Conservation (phyloP, 169 alveolate genomes). For the Eimeria maxima region DNA sequence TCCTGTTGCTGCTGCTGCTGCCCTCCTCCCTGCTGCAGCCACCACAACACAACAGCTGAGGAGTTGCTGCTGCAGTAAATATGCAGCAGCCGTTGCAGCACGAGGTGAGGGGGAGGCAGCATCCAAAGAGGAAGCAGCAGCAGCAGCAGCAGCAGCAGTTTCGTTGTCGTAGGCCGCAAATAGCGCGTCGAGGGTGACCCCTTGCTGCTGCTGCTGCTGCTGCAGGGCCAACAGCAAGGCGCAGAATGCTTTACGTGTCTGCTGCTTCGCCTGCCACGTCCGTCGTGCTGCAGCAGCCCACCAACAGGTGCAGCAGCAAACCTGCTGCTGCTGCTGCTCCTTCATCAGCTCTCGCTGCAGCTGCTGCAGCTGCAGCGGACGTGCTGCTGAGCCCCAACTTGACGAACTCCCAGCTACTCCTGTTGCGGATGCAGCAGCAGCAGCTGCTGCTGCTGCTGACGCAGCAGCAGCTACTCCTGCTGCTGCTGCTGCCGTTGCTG, state of each 20-base stretch:
- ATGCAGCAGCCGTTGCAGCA: not conserved
- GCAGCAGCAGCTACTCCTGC: slow-evolving; percentile 45
- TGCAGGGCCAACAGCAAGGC: slow-evolving; percentile 66
- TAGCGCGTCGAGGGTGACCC: not conserved
- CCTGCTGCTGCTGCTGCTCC: slow-evolving; percentile 68
- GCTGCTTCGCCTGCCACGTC: not conserved
- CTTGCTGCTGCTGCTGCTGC: slow-evolving; percentile 54
- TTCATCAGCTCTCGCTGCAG: slow-evolving; percentile 27
- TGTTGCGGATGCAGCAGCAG: slow-evolving; percentile 35
- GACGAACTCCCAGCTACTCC: not conserved
- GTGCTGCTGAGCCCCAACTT: slow-evolving; percentile 38
- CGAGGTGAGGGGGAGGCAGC: not conserved
- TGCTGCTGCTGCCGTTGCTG: slow-evolving; percentile 28
- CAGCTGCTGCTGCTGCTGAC: slow-evolving; percentile 22
- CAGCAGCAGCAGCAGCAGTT: slow-evolving; percentile 22
- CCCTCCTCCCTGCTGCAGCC: not conserved
- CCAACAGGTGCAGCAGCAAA: slow-evolving; percentile 61
- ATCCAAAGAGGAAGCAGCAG: not conserved
- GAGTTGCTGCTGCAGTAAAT: slow-evolving; percentile 27
- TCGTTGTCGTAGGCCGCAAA: not conserved
- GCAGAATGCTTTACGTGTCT: not conserved
- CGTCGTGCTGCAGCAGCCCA: slow-evolving; percentile 63
- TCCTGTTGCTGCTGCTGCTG: slow-evolving; percentile 24
- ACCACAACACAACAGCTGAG: slow-evolving; percentile 4
- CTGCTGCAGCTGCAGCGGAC: slow-evolving; percentile 58